Evolutionary conservation across 495 filamentous ascomycete species (phyloP).

Genomic region (Filosporella fistucella): DNA sequence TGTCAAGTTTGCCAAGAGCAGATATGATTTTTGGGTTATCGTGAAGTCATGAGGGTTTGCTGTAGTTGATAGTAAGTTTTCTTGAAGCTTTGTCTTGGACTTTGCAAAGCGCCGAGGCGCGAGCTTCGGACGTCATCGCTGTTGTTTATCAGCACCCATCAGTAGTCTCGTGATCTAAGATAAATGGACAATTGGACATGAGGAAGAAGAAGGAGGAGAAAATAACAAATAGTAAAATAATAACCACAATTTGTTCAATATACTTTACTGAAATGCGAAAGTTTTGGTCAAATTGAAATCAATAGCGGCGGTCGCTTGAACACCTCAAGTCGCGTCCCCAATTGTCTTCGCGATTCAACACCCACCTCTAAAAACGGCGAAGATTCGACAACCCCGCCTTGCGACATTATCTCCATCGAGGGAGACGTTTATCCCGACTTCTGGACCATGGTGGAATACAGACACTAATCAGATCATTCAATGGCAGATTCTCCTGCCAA

Average conservation of each 20-base stretch:
- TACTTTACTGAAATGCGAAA: background rate
- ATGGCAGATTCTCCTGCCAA: conserved; percentile 59
- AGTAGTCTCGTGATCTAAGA: conserved; percentile 10
- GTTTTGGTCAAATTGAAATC: background rate
- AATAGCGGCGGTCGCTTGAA: background rate
- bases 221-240: too few species aligned
- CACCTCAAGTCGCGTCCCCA: conserved; percentile 14
- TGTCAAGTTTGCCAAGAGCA: background rate
- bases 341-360: conserved; percentile 11
- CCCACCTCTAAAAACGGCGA: conserved; percentile 1
- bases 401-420: background rate
- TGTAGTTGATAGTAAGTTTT: conserved; percentile 1
- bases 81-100: background rate
- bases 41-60: conserved; percentile 11
- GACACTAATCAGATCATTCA: background rate
- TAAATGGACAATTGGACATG: too few species aligned
- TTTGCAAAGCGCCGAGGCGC: too few species aligned
- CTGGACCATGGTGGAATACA: background rate
- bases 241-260: too few species aligned
- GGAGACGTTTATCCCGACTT: background rate
- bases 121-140: conserved; percentile 19
- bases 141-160: conserved; percentile 8
- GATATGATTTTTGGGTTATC: conserved; percentile 5
- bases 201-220: too few species aligned
- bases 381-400: background rate